phyloP scores from a whole-genome alignment of 1,284 basidiomycete genomes.

The Sporisorium sorghi region DNA sequence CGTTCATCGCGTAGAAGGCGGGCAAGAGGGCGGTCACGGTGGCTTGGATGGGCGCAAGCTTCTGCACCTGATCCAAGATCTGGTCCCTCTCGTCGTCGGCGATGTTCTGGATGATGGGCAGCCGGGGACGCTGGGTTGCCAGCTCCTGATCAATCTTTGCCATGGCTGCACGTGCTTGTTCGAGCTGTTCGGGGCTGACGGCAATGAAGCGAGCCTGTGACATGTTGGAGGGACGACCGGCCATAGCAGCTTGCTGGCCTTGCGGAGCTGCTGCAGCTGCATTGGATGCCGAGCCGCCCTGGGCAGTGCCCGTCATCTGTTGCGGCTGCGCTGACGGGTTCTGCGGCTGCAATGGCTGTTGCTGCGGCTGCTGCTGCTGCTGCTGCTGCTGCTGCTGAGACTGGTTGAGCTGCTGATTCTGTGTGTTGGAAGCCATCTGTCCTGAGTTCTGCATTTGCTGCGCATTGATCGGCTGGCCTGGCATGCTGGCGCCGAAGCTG shows the following conservation, averaged over 20 bases:
- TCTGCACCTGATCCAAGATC: conserved; percentile 60
- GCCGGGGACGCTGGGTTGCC: conserved; percentile 41
- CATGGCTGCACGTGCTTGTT: conserved; percentile 57
- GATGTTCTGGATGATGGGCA: conserved; percentile 63
- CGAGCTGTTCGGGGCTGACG: conserved; percentile 59
- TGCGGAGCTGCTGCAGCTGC: conserved; percentile 17
- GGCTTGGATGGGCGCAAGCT: conserved; percentile 58
- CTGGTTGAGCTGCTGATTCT: conserved; percentile 22
- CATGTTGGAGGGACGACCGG: conserved; percentile 39
- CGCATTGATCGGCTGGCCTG: conserved; percentile 12
- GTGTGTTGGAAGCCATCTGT: conserved; percentile 12
- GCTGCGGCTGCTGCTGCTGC: conserved; percentile 29
- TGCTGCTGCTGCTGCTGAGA: conserved; percentile 40
- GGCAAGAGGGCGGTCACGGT: conserved; percentile 63
- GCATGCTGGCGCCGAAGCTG: conserved; percentile 23
- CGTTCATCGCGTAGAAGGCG: conserved; percentile 66
- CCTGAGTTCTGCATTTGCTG: conserved; percentile 31
- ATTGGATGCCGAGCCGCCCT: conserved; percentile 4
- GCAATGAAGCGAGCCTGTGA: conserved; percentile 52
- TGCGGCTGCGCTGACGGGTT: conserved; percentile 31
- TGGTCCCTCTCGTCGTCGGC: conserved; percentile 58
- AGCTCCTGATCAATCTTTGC: conserved; percentile 56
- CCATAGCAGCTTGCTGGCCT: conserved; percentile 40
- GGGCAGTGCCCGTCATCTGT: conserved; percentile 14
- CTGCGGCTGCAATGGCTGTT: conserved; percentile 33